phyloP scores from a whole-genome alignment of 352 stramenopile species.

The Thraustotheca clavata region DNA sequence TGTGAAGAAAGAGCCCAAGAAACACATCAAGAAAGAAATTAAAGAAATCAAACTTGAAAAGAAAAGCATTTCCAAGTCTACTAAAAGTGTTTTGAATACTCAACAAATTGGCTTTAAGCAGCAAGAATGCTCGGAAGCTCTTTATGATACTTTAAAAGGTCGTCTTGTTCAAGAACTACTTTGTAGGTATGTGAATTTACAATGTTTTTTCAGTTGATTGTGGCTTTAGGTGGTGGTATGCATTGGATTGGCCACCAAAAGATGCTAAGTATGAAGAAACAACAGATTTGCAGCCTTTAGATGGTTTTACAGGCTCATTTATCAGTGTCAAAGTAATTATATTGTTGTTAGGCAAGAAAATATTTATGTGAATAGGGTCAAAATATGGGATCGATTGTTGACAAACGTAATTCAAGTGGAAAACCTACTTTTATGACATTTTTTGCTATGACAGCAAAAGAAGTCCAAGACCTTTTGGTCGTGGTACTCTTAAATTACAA shows the following conservation, averaged over 20 bases:
- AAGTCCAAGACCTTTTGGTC: constrained; percentile 63
- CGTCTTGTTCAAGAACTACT: constrained; percentile 64
- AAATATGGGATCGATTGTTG: constrained; percentile 76
- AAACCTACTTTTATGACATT: constrained; percentile 83
- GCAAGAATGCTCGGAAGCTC: constrained; percentile 72
- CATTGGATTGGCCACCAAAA: constrained; percentile 58
- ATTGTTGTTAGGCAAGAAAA: background rate
- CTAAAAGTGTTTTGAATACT: constrained; percentile 29
- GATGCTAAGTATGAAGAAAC: constrained; percentile 38
- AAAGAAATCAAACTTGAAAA: constrained; percentile 20
- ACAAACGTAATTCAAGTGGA: constrained; percentile 50
- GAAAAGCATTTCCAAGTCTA: constrained; percentile 17
- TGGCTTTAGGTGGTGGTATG: constrained; percentile 67
- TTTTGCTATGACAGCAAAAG: constrained; percentile 59
- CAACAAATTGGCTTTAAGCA: constrained; percentile 80
- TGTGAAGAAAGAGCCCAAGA: constrained; percentile 25
- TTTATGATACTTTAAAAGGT: constrained; percentile 75
- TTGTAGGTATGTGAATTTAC: constrained; percentile 26
- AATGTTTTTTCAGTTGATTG: background rate
- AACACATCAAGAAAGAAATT: constrained; percentile 18
- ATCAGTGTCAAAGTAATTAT: constrained; percentile 59
- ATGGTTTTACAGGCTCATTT: constrained; percentile 65
- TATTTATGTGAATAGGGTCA: constrained; percentile 56
- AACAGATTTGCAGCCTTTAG: constrained; percentile 72
- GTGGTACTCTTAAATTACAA: background rate